Percentiles rank a stretch among this genome's conserved stretches.
Conservation (phyloP, 2,329 filamentous ascomycete genomes). For the Amesomyces nigricolor region DNA sequence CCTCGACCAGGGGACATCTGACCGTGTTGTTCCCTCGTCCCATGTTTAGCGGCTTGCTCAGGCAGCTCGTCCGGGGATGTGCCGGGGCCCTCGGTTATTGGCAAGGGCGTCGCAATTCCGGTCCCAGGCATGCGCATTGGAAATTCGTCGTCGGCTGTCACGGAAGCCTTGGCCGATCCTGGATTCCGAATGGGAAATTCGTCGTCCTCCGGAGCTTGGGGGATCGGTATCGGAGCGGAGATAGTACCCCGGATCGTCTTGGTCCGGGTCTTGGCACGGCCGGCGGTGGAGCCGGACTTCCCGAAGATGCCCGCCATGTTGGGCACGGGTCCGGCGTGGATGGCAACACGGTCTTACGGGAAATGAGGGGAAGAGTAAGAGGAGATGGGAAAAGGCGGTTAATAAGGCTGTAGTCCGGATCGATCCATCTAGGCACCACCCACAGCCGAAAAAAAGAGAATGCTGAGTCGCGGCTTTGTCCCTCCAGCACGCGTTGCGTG, state of each 20-base stretch:
- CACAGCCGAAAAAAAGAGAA: constrained; percentile 9
- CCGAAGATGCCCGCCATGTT: constrained; percentile 41
- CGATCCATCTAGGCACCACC: constrained; percentile 28
- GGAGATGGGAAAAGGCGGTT: constrained; percentile 13
- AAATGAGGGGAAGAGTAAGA: constrained; percentile 13
- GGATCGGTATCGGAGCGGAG: constrained; percentile 55
- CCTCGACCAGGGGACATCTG: constrained; percentile 5
- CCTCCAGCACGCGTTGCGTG: constrained; percentile 22
- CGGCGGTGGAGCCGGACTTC: constrained; percentile 39
- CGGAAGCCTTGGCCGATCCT: constrained; percentile 34
- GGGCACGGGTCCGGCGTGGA: constrained; percentile 2
- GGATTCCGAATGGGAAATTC: constrained; percentile 49
- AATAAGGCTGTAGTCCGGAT: constrained; percentile 22
- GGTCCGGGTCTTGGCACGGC: constrained; percentile 38
- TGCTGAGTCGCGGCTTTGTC: constrained; percentile 21
- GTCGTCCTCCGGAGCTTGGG: constrained; percentile 43
- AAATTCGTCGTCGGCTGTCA: constrained; percentile 31
- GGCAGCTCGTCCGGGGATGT: constrained; percentile 12
- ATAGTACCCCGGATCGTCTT: constrained; percentile 54
- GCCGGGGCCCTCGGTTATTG: constrained; percentile 18
- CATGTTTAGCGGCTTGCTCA: background rate
- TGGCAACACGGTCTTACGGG: constrained; percentile 13
- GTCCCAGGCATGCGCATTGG: constrained; percentile 29
- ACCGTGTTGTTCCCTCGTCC: constrained; percentile 2
- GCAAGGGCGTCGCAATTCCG: constrained; percentile 33